phyloP scores from a whole-genome alignment of 164 flowering plant species.

The Tinospora cordifolia region DNA sequence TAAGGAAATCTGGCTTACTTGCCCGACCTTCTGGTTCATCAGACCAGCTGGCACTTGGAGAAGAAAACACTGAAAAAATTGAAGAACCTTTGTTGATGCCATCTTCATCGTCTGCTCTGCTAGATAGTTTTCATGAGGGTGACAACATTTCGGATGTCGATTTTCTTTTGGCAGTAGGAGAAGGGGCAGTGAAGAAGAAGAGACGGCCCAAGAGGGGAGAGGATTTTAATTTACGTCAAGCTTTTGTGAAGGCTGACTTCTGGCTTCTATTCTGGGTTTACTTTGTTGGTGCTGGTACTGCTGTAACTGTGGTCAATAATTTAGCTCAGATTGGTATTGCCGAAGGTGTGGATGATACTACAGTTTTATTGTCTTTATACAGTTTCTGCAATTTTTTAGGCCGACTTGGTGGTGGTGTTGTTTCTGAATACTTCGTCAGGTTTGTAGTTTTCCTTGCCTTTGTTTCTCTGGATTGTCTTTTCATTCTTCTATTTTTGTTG shows the following conservation, averaged over 20 bases:
- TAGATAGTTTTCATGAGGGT: slow-evolving; percentile 42
- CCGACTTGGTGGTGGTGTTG: slow-evolving; percentile 81
- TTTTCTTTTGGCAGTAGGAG: slow-evolving; percentile 80
- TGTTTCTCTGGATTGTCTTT: background rate
- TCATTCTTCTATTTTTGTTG: background rate
- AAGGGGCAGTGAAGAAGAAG: slow-evolving; percentile 85
- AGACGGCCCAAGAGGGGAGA: slow-evolving; percentile 78
- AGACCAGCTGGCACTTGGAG: slow-evolving; percentile 24
- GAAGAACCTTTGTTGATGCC: slow-evolving; percentile 50
- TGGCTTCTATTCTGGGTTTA: slow-evolving; percentile 85
- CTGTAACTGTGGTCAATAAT: slow-evolving; percentile 88
- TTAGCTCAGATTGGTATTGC: slow-evolving; percentile 87
- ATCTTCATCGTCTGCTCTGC: slow-evolving; percentile 42
- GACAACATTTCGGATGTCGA: slow-evolving; percentile 53
- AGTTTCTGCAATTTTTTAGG: slow-evolving; percentile 84
- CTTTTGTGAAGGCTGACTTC: slow-evolving; percentile 79
- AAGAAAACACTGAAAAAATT: slow-evolving; percentile 22
- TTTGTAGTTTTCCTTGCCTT: slow-evolving; percentile 17
- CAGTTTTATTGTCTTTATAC: slow-evolving; percentile 63
- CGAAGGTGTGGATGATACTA: slow-evolving; percentile 53
- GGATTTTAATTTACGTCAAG: slow-evolving; percentile 67
- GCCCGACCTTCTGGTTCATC: slow-evolving; percentile 28
- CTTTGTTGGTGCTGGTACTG: slow-evolving; percentile 82
- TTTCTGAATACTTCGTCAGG: slow-evolving; percentile 86
- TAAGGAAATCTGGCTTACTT: slow-evolving; percentile 21